Base-by-base conservation (phyloP, 192 early-diverging fungal genomes). In the Coemansia sp. region DNA sequence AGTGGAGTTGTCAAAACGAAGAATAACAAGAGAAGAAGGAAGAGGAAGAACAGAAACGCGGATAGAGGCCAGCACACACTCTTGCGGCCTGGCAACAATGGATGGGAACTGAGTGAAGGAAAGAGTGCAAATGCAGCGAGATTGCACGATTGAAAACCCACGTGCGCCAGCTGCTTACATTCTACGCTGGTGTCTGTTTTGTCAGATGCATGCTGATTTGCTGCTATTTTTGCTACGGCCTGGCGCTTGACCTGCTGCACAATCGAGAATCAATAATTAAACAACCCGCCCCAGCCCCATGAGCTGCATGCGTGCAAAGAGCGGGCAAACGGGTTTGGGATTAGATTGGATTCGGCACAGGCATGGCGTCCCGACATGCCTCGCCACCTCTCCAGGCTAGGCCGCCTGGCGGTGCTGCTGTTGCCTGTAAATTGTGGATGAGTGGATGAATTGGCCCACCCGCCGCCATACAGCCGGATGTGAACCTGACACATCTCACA, bases 181-280 rank as follows among this genome's bases (percentile, higher is more conserved):
- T 32, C 32, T 32, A 32, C 32, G 32, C 32, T 32, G 32, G 1
- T 45, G 44, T 15, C 44, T 45, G 44, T 12, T 9, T 32, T 45
- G 44, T 15, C 44, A 9, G 52, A 26, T 23, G 57, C 23, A 13
- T 26, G 57, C 57, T 59, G 57, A 59, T 59, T 59, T 59, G 57
- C 57, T 59, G 57, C 57, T 59, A 59, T 59, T 59, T 59, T 59
- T 59, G 39, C 56, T 26, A 37, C 56, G n/a, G 2, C 47, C 32
- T 32, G 32, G 32, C 32, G 48, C 48, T 7, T 50, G 48, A 54
- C 10, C 52, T 54, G 21, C 52, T 12, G 52, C 52, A 26, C 21
- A 54, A 23, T 15, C 52, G 9, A 11, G 9, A 54, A 54, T 54
- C 21, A 21, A 54, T 45, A 32, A 32, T 32, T 32, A 32, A 32